phyloP scores from a whole-genome alignment of 495 filamentous ascomycete species.

The Ascobolus immersus region DNA sequence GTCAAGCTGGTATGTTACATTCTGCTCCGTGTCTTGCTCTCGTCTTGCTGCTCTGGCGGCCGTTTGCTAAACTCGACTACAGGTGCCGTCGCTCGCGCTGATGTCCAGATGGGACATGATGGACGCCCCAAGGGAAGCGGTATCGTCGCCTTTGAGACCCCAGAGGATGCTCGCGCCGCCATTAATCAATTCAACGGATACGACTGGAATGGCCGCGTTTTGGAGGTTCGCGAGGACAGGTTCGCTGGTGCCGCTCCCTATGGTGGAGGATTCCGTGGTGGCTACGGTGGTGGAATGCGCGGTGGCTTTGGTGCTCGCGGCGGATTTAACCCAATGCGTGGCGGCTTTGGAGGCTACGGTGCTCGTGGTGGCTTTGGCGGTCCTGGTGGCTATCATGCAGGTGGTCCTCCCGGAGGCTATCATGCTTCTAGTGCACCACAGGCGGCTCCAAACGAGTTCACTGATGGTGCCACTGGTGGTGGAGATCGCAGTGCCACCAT shows the following conservation, averaged over 20 bases:
- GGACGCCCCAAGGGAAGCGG: slow-evolving; percentile 89
- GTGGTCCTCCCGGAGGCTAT: slow-evolving; percentile 18
- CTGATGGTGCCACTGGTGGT: slow-evolving; percentile 71
- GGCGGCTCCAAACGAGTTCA: slow-evolving; percentile 73
- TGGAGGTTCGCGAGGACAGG: slow-evolving; percentile 91
- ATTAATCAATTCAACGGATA: slow-evolving; percentile 96
- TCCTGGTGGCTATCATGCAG: slow-evolving; percentile 19
- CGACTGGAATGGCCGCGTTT: slow-evolving; percentile 81
- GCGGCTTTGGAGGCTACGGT: slow-evolving; percentile 21
- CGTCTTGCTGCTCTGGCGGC: slow-evolving; percentile 7
- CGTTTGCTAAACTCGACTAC: slow-evolving; percentile 15
- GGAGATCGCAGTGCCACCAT: slow-evolving; percentile 63
- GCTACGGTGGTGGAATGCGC: slow-evolving; percentile 21
- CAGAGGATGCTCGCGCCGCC: slow-evolving; percentile 82
- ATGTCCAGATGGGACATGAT: slow-evolving; percentile 77
- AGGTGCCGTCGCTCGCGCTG: slow-evolving; percentile 79
- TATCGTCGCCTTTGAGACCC: slow-evolving; percentile 84
- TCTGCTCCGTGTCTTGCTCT: slow-evolving; percentile 2
- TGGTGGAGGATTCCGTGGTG: slow-evolving; percentile 23
- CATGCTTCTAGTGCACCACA: slow-evolving; percentile 16
- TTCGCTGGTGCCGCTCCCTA: slow-evolving; percentile 46
- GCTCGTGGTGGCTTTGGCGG: slow-evolving; percentile 25
- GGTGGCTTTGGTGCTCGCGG: slow-evolving; percentile 26
- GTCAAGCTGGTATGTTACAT: slow-evolving; percentile 64
- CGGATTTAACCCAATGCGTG: slow-evolving; percentile 16